phyloP scores from a whole-genome alignment of 768 basidiomycete genomes.

The Collybia sordida region DNA sequence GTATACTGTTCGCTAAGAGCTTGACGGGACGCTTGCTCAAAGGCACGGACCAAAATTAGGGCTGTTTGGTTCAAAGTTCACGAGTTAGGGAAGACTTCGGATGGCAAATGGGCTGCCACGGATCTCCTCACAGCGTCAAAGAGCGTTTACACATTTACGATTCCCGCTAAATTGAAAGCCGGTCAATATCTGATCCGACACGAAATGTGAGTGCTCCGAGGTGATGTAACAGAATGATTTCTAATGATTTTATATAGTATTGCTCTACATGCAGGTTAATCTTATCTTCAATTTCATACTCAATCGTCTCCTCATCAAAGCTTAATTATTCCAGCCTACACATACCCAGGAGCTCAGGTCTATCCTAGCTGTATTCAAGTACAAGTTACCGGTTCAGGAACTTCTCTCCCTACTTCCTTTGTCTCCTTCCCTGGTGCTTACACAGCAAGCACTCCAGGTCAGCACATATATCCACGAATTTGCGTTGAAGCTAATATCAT shows the following conservation, averaged over 20 bases:
- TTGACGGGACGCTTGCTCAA: too few relatives aligned
- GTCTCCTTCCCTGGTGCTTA: constrained; percentile 52
- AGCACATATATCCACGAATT: background rate
- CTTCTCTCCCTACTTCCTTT: constrained; percentile 39
- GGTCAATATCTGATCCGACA: constrained; percentile 51
- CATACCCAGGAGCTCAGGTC: constrained; percentile 42
- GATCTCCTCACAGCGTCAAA: constrained; percentile 36
- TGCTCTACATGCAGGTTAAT: constrained; percentile 37
- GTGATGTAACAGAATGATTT: background rate
- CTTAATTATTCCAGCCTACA: constrained; percentile 30
- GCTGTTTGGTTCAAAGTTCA: constrained; percentile 54
- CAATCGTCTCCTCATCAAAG: background rate
- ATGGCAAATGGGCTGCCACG: constrained; percentile 45
- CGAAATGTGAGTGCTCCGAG: constrained; percentile 33
- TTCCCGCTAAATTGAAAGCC: constrained; percentile 42
- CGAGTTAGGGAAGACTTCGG: constrained; percentile 41
- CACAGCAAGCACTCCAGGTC: constrained; percentile 30
- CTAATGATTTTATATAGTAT: constrained; percentile 24
- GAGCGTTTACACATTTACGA: constrained; percentile 45
- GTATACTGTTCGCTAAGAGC: background rate
- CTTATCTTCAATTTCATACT: background rate
- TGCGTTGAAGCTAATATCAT: background rate
- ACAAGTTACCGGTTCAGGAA: constrained; percentile 45
- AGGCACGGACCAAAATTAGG: constrained; percentile 24
- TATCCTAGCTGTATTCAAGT: constrained; percentile 49